Evolutionary conservation across 495 filamentous ascomycete species (phyloP), one percentile per base, ranked within the genome.

Genomic region (Echria macrotheca): DNA sequence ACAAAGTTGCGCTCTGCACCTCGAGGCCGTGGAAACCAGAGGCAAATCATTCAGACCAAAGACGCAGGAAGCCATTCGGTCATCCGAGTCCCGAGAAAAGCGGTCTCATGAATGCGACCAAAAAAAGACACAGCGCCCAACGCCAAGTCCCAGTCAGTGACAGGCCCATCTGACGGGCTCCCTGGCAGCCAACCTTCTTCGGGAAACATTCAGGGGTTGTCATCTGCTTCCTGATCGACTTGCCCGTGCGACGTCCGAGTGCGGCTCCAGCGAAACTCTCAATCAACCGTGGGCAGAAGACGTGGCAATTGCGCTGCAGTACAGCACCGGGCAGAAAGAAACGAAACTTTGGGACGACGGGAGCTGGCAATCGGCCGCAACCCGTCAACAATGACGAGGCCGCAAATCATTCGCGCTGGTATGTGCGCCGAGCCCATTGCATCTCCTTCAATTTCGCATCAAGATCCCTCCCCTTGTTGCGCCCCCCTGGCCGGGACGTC

Each of bases 321-420:
- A 44, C 28, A 38, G 40, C 41, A 36, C 32, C 50, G 45, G 41
- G 29, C 25, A 46, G 31, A 26, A 35, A 46, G n/a, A n/a, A n/a
- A n/a, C n/a, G n/a, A n/a, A n/a, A n/a, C n/a, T n/a, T n/a, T n/a
- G n/a, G n/a, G n/a, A n/a, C n/a, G n/a, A n/a, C n/a, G n/a, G n/a
- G n/a, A n/a, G n/a, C n/a, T n/a, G n/a, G n/a, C n/a, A n/a, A n/a
- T n/a, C n/a, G n/a, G n/a, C n/a, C n/a, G n/a, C n/a, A n/a, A n/a
- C n/a, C n/a, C n/a, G 53, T 55, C 70, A 70, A 53, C 57, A 89
- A 21, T 89, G 85, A 79, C 85, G 56, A 79, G 85, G 62, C 86
- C 86, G 60, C 76, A 82, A 55, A 86, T 89, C 50, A 82, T 91
- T 65, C 77, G 86, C 69, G 86, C 86, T 59, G 86, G 86, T 90